These are phyloP conservation scores for Debaryomyces coudertii DNA, from an alignment of 1,139 yeast species.

Conservation along the genomic window DNA sequence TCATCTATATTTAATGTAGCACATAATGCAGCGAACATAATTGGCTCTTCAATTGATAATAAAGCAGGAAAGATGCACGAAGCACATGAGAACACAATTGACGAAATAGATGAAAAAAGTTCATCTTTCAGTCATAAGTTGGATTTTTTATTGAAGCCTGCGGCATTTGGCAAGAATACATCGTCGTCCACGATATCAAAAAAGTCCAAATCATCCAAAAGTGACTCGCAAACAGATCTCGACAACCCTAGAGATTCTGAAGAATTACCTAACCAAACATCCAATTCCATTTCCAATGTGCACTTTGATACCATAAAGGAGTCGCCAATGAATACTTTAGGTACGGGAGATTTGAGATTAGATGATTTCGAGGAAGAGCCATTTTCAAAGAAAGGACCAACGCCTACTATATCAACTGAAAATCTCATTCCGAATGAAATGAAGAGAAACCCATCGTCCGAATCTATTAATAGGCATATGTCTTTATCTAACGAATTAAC, in stretches of 20 bases:
- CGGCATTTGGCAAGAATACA: conserved; percentile 16
- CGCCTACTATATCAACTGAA: conserved; percentile 26
- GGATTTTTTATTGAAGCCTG: conserved; percentile 23
- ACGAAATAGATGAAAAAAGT: conserved; percentile 18
- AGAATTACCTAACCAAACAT: neutral
- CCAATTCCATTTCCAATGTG: conserved; percentile 28
- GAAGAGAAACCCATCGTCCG: conserved; percentile 26
- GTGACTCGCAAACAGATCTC: conserved; percentile 6
- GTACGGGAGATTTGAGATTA: conserved; percentile 70
- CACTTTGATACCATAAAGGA: conserved; percentile 64
- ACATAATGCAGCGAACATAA: conserved; percentile 23
- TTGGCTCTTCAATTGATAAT: conserved; percentile 11
- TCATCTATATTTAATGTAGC: conserved; percentile 35
- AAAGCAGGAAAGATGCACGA: conserved; percentile 1
- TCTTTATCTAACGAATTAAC: conserved; percentile 20
- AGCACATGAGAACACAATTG: conserved; percentile 2
- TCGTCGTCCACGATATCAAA: conserved; percentile 9
- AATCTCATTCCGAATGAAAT: conserved; percentile 18
- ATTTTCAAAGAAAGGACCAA: conserved; percentile 12
- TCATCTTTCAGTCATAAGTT: conserved; percentile 20
- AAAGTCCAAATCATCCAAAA: conserved; percentile 4
- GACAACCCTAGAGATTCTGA: conserved; percentile 8
- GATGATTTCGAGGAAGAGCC: conserved; percentile 49
- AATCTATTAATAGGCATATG: conserved; percentile 20
- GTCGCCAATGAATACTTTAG: conserved; percentile 64